Base-by-base conservation (phyloP, 495 filamentous ascomycete species). In the Lepraria neglecta region DNA sequence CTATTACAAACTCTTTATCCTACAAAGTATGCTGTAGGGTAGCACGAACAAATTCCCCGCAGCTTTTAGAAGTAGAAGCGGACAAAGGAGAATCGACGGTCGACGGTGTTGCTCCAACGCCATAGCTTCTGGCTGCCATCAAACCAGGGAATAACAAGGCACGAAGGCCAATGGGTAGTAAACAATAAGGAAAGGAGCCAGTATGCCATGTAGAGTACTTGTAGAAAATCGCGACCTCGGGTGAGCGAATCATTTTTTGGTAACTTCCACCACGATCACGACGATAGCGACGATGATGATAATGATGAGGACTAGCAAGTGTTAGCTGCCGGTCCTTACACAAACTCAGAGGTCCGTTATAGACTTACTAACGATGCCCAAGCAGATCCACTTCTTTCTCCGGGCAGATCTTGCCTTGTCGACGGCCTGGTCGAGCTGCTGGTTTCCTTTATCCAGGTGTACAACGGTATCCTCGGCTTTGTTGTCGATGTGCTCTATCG, bases 371-470 rank as follows among this genome's bases (percentile, higher is more conserved):
- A 81, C 70, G 65, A 97, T 88, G 67, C 87, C 82, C 70, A 97
- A 73, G 74, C 91, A 96, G 69, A 89, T 92, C 94, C 94, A 98
- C 88, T 97, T 98, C 91, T 95, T 97, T 77, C 85, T 88, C 64
- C 89, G 82, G 42, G 87, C 85, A 56, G 81, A 81, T 67, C 84
- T 76, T n/a, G 95, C 92, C 63, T 87, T 95, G 38, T 76, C 76
- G 52, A 95, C 86, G 17, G 92, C 95, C 19, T 78, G 78, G 48
- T 77, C 83, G 43, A 97, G 83, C 74, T 97, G 82, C 57, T 81
- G 80, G 69, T 92, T 95, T 56, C 84, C 95, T 66, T 89, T 85
- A 61, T 82, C 79, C 56, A 97, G 79, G 70, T 97, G 87, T 48
- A 82, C 80, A 54, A 84, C 80, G 15, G 90, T 85, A 63, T 94